phyloP scores from a whole-genome alignment of 2,329 filamentous ascomycete genomes.

The Madurella fahalii region DNA sequence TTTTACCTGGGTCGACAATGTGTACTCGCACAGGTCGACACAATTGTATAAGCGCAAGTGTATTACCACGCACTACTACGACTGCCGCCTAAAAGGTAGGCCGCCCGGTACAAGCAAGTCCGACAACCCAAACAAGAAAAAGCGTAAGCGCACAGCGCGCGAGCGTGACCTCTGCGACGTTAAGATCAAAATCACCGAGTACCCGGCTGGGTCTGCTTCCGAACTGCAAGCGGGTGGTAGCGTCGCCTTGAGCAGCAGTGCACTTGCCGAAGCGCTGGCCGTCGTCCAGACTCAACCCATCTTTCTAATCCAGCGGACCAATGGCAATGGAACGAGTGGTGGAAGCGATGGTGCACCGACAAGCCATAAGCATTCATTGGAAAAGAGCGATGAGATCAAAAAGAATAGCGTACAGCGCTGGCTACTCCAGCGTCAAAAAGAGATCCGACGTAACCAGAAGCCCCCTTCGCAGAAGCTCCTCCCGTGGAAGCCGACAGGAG shows the following conservation, averaged over 20 bases:
- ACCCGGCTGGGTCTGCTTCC: conserved; percentile 53
- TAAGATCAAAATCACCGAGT: conserved; percentile 82
- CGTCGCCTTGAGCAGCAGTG: conserved; percentile 22
- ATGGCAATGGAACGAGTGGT: conserved; percentile 63
- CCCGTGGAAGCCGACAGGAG: conserved; percentile 20
- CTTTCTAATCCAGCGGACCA: conserved; percentile 74
- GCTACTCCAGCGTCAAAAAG: conserved; percentile 60
- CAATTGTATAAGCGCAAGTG: conserved; percentile 77
- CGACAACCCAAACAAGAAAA: conserved; percentile 76
- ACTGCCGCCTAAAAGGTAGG: conserved; percentile 75
- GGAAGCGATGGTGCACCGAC: conserved; percentile 54
- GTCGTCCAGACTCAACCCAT: conserved; percentile 51
- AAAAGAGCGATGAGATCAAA: conserved; percentile 74
- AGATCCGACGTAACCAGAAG: conserved; percentile 55
- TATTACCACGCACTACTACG: conserved; percentile 82
- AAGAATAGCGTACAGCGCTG: conserved; percentile 72
- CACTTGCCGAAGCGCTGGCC: conserved; percentile 29
- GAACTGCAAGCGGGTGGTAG: conserved; percentile 1
- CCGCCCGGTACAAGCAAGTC: conserved; percentile 76
- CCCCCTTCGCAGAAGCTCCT: too few relatives aligned
- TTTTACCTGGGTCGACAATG: conserved; percentile 78
- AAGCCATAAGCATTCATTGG: conserved; percentile 69
- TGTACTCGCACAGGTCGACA: conserved; percentile 79
- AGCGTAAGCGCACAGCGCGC: conserved; percentile 70
- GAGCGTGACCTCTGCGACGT: conserved; percentile 79